phyloP scores from a whole-genome alignment of 2,329 filamentous ascomycete genomes.

The Coniosporium tulheliwenetii region DNA sequence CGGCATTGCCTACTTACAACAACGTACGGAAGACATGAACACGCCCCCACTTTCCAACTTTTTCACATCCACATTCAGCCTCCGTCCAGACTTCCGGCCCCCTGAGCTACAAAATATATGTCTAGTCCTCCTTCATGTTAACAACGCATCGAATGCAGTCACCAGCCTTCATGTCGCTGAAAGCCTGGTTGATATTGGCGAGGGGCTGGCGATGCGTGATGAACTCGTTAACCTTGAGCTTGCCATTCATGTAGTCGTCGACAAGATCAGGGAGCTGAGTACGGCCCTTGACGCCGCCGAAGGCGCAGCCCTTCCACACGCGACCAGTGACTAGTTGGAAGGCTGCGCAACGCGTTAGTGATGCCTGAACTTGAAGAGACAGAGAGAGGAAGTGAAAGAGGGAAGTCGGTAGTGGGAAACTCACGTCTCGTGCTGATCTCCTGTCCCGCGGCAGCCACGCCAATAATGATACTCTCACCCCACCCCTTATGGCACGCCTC shows the following conservation, averaged over 20 bases:
- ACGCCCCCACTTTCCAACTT: too few relatives aligned
- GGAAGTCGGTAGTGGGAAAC: slow-evolving; percentile 22
- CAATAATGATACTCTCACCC: slow-evolving; percentile 96
- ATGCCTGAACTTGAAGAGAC: slow-evolving; percentile 2
- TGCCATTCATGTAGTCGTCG: slow-evolving; percentile 72
- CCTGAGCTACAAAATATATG: too few relatives aligned
- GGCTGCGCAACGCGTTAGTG: slow-evolving; percentile 33
- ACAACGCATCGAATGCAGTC: slow-evolving; percentile 96
- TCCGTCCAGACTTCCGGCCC: too few relatives aligned
- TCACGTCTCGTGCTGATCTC: slow-evolving; percentile 87
- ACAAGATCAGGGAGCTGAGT: slow-evolving; percentile 80
- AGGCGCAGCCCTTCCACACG: slow-evolving; percentile 91
- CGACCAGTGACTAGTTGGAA: slow-evolving; percentile 98
- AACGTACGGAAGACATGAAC: too few relatives aligned
- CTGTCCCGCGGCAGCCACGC: slow-evolving; percentile 89
- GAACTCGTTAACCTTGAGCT: slow-evolving; percentile 97
- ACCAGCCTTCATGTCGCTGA: slow-evolving; percentile 85
- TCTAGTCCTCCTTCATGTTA: slow-evolving; percentile 33
- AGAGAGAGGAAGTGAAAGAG: not conserved
- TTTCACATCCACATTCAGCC: too few relatives aligned
- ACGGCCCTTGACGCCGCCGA: slow-evolving; percentile 95
- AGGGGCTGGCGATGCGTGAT: slow-evolving; percentile 89
- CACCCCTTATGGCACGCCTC: slow-evolving; percentile 99
- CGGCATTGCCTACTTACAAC: too few relatives aligned
- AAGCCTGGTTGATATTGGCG: slow-evolving; percentile 73